Base-by-base conservation (phyloP, 257 asterid species). In the Mitragyna speciosa region DNA sequence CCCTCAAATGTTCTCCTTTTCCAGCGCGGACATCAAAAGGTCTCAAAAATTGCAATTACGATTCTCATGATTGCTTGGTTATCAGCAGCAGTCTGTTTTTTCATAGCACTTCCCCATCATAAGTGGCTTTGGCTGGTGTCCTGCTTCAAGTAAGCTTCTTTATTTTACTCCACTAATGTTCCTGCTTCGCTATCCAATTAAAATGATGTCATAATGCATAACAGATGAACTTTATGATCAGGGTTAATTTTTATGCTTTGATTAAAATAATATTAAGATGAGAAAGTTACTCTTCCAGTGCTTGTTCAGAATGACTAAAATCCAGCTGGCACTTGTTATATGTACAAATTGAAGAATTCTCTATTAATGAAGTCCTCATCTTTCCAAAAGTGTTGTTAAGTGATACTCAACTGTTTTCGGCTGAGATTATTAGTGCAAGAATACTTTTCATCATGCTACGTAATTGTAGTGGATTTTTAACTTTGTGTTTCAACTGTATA, bases 71-170 rank as follows among this genome's bases (percentile, higher is more conserved):
- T 77, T 12, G 96, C 91, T 41, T 93, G 97, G 97, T 82, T 91
- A 74, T 31, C 87, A 77, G 92, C 87, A 69, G 94, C 97, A 54
- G 81, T 92, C 82, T 93, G 99, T 83, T 89, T 87, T 24, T 92
- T 84, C 69, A 28, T 92, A 59, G 89, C 95, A 70, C 61, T 95
- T 79, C 97, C 96, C 64, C 88, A 72, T 39, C 96, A 92, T 82
- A 90, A 91, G 80, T 95, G 99, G 99, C 87, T 91, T 82, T 95
- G 98, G 98, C 90, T 95, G 72, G 78, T 91, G 17, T 92, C 97
- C 15, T 86, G 93, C 91, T 95, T 95, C 92, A 95, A 86, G 99
- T 95, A 89, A 91, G 97, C 70, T 63, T 72, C 75, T 64, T 61
- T 77, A 71, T 54, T 31, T 58, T 36, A 6, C 71, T 11, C 75